A percentile compares a stretch with the other conserved stretches of the same genome.
phyloP scores from a whole-genome alignment of 2,329 filamentous ascomycete species.

The Stachybotrys chartarum region DNA sequence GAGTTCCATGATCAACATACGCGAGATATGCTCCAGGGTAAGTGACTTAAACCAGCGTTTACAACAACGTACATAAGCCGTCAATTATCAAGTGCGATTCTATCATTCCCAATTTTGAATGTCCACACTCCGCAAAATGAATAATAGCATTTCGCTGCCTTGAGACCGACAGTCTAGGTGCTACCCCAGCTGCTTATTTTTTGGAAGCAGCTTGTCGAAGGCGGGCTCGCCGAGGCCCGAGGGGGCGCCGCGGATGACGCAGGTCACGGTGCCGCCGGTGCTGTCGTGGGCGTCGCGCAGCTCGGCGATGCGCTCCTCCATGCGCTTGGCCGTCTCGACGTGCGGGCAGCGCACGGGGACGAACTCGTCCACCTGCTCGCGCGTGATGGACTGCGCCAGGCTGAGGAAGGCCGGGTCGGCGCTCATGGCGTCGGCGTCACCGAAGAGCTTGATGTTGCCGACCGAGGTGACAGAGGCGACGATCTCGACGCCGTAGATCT shows the following conservation, averaged over 20 bases:
- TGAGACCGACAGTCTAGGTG: not conserved
- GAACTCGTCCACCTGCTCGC: constrained; percentile 72
- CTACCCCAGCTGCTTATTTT: not conserved
- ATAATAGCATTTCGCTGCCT: not conserved
- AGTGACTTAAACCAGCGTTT: too few relatives aligned
- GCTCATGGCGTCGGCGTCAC: constrained; percentile 40
- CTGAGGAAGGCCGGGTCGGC: constrained; percentile 74
- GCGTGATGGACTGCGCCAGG: constrained; percentile 64
- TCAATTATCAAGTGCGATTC: not conserved
- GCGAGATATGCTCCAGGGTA: too few relatives aligned
- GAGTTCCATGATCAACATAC: too few relatives aligned
- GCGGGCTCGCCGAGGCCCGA: constrained; percentile 84
- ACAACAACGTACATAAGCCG: not conserved
- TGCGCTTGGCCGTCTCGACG: constrained; percentile 53
- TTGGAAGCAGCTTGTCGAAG: constrained; percentile 71
- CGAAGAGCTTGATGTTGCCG: constrained; percentile 43
- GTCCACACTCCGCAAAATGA: not conserved
- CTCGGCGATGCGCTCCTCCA: constrained; percentile 72
- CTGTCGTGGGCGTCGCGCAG: constrained; percentile 76
- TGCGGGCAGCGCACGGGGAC: constrained; percentile 77
- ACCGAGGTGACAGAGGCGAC: constrained; percentile 85
- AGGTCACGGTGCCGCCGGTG: constrained; percentile 92
- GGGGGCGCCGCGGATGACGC: constrained; percentile 81
- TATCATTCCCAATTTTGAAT: not conserved
- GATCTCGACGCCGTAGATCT: constrained; percentile 82